Evolutionary conservation across 2,329 filamentous ascomycete species (phyloP).

Genomic region (Clonostachys rosea): DNA sequence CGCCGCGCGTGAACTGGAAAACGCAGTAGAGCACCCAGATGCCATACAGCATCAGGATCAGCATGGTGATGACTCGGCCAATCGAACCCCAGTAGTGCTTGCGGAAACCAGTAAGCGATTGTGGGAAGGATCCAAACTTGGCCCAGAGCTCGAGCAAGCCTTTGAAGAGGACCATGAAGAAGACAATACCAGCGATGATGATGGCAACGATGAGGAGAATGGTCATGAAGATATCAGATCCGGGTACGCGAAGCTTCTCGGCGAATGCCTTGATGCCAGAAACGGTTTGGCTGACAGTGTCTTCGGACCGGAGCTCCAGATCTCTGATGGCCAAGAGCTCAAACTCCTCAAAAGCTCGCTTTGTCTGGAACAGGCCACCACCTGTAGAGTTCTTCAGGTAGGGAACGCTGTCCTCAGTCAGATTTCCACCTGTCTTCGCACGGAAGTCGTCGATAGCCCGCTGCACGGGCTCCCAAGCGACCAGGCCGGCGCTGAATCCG

Average conservation of each 20-base stretch:
- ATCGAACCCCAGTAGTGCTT: slow-evolving; percentile 96
- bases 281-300: slow-evolving; percentile 45
- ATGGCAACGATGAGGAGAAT: slow-evolving; percentile 86
- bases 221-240: slow-evolving; percentile 94
- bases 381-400: slow-evolving; percentile 69
- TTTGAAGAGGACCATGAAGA: slow-evolving; percentile 86
- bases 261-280: slow-evolving; percentile 77
- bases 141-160: slow-evolving; percentile 88
- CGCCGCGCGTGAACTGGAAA: slow-evolving; percentile 89
- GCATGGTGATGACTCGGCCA: slow-evolving; percentile 79
- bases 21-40: slow-evolving; percentile 95
- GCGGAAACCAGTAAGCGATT: slow-evolving; percentile 76
- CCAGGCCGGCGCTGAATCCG: slow-evolving; percentile 79
- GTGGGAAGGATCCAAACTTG: slow-evolving; percentile 81
- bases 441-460: slow-evolving; percentile 81
- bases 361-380: slow-evolving; percentile 33
- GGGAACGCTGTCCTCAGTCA: slow-evolving; percentile 72
- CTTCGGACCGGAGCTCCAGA: slow-evolving; percentile 7
- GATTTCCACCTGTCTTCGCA: slow-evolving; percentile 74
- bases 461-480: slow-evolving; percentile 81
- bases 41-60: slow-evolving; percentile 89
- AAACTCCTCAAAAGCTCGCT: slow-evolving; percentile 46
- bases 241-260: slow-evolving; percentile 80
- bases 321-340: slow-evolving; percentile 46
- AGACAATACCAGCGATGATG: slow-evolving; percentile 75